Evolutionary conservation across 2,329 filamentous ascomycete genomes (phyloP), one percentile per base, ranked within the genome.

Genomic region (Cadophora luteo-olivacea): DNA sequence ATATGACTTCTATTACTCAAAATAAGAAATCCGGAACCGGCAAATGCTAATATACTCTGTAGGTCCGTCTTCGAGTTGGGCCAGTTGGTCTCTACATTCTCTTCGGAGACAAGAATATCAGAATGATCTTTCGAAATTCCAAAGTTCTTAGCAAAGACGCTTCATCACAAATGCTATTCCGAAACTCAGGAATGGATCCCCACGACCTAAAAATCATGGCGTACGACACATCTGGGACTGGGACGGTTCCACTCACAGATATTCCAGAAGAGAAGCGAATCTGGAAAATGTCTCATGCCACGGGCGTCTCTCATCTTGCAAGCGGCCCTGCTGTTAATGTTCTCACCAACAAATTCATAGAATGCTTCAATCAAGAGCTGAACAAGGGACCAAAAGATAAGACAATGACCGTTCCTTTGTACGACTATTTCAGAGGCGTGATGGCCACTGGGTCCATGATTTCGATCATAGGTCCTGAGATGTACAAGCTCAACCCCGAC

Each of bases 71-170:
- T 6, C 55, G 61, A 25, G 61, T 68, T 33, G 70, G 70, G 0
- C 66, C 70, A 4, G 41, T 70, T 22, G 52, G 57, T 8, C 68
- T 72, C 7, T 72, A 70, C 24, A 65, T 70, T 19, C 63, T 72
- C 22, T 68, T 70, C 24, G 70, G 70, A 9, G 49, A 68, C 8
- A 72, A 70, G 52, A 72, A 70, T 38, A 64, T 72, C 19, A 70
- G 65, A 36, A 68, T 60, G 63, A 65, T 72, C 5, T 72, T 70
- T 52, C 65, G 60, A 24, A 69, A 69, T 32, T 70, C 68, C 9
- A 68, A 72, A 58, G 61, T 57, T 3, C 36, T 72, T 14, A 67
- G 49, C 36, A 72, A 69, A 57, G 41, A 63, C 19, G 55, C 61
- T n/a, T 67, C 66, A 12, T 65, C 66, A 4, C 36, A 66, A n/a